Base-by-base conservation (phyloP, 768 basidiomycete genomes). In the Agrocybe praecox region DNA sequence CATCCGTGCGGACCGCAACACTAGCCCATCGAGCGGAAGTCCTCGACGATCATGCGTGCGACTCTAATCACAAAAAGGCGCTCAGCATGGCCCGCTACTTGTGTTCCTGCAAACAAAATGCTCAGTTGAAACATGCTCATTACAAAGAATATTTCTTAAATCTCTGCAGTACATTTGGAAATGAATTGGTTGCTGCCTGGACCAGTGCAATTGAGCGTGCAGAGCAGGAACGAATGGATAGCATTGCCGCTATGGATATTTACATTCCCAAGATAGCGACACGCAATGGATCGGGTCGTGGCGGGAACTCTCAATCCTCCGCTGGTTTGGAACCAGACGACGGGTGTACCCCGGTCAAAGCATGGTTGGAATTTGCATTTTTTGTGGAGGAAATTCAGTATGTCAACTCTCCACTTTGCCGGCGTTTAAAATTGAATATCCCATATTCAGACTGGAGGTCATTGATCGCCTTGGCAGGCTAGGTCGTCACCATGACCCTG, bases 1-100 rank as follows among this genome's bases (percentile, higher is more conserved):
- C 53, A 2, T 58, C 45, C 10, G 55, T 53, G 2, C 46, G 52
- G 7, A 64, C 55, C 0, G 62, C 63, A 23, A 63, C 65, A 14
- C 22, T 59, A 7, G 50, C 67, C 0, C 49, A 57, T 32, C 44
- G 60, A 2, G 52, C 49, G 2, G 63, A 71, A 44, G 56, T 62
- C 2, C 44, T 69, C 2, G 64, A 69, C 51, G 63, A 69, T 55
- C 65, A 69, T 44, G 66, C 66, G 32, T 55, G 46, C 46, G 46
- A 48, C n/a, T 48, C 47, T 8, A 48, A 48, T 29, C 47, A 48
- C 23, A 48, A 48, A 48, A 48, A 48, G 29, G 47, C 47, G 11
- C 23, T 48, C 9, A 23, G 15, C 14, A 48, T 48, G 47, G 23
- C 47, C 2, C 24, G 11, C 11, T 23, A 48, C 26, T 18, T 48